These are phyloP conservation scores for Penicillium sp. DNA, from an alignment of 2,329 filamentous ascomycete species.

Conservation along the genomic window DNA sequence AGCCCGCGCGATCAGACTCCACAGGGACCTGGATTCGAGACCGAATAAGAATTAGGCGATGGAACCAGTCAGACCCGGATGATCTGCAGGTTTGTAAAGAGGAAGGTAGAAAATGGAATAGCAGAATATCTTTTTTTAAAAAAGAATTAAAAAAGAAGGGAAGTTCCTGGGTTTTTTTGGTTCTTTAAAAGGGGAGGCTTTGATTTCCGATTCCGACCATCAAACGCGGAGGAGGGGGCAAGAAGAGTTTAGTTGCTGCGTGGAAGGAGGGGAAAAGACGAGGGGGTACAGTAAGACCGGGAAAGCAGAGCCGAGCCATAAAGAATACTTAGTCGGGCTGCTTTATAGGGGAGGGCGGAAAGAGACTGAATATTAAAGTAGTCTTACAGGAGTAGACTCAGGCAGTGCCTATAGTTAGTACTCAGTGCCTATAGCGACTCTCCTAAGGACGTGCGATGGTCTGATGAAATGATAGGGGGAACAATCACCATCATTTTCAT, in stretches of 20 bases:
- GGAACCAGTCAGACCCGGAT: constrained; percentile 26
- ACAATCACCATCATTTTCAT: neutral
- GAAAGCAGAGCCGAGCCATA: neutral
- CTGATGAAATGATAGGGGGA: constrained; percentile 7
- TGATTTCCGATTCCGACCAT: constrained; percentile 7
- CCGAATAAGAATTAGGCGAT: constrained; percentile 30
- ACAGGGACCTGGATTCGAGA: constrained; percentile 3
- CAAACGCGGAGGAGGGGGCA: constrained; percentile 17
- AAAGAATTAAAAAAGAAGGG: neutral
- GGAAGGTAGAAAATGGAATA: neutral
- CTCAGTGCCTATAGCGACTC: neutral
- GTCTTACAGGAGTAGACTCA: neutral
- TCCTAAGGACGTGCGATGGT: neutral
- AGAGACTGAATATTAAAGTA: neutral
- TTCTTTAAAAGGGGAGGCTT: neutral
- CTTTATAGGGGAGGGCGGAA: neutral
- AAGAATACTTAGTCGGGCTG: neutral
- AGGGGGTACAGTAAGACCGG: neutral
- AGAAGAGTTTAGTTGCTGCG: neutral
- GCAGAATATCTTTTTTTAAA: neutral
- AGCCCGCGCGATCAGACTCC: constrained; percentile 28
- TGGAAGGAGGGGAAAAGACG: neutral
- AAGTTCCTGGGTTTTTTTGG: neutral
- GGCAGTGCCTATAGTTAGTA: neutral
- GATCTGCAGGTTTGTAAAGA: constrained; percentile 15